Base-by-base conservation (phyloP, 139 green algal species). In the Chlamydomonas sp. region DNA sequence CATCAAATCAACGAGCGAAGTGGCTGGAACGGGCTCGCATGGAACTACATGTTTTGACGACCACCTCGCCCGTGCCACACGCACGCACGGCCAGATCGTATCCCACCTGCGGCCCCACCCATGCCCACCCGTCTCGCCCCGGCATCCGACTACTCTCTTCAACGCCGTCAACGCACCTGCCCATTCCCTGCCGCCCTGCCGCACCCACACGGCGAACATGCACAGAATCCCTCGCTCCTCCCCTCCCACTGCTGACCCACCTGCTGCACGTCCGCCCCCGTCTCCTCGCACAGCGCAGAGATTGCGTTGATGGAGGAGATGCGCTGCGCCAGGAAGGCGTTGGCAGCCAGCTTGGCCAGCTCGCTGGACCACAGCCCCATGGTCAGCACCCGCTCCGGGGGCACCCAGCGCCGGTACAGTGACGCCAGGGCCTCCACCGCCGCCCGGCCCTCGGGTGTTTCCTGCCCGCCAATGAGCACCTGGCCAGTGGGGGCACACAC, bases 231-330 rank as follows among this genome's bases (percentile, higher is more conserved):
- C 15, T 31, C 15, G 71, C 71, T 76, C 14, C 16, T 76, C 71
- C 77, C 77, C 7, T 12, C 17, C 5, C 8, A 17, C 59, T 14
- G 16, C 79, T 2, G 31, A 3, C 88, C 75, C 31, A 98, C 95
- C 92, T 98, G 90, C 86, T 94, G 86, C 17, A 99, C 96, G 84
- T 99, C 96, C 3, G 97, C 97, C 60, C 93, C 92, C 3, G 97
- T 99, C 58, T 95, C 94, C 90, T 99, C 97, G 86, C 97, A 99
- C 3, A 99, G 93, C 2, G 97, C 97, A 17, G 95, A 97, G 80
- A 99, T 99, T 84, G 97, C 92, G 93, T 99, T 99, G 87, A 99
- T 94, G 75, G 97, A 99, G n/a, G 96, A 98, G 80, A 99, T 99
- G 86, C 97, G 92, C 92, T 99, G 97, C 61, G 97, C 97, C 71